Percentiles rank a stretch among this genome's conserved stretches.
Evolutionary conservation across 2,329 filamentous ascomycete genomes (phyloP).

Genomic region (Hymenoscyphus linearis): DNA sequence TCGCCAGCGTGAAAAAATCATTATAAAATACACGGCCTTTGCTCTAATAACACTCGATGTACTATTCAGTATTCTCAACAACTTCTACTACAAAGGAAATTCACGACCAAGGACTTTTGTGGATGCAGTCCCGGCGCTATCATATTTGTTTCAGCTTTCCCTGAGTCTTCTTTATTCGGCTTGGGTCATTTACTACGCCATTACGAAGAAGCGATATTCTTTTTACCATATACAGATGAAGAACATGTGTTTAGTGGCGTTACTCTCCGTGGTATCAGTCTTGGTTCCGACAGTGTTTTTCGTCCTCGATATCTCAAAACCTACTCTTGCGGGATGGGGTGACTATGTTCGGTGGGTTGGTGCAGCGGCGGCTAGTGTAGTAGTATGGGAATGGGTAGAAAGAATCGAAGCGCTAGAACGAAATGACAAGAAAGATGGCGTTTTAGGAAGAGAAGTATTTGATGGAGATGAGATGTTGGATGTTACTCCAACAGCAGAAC

Average conservation of each 20-base stretch:
- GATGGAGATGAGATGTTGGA: constrained; percentile 72
- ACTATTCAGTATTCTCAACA: constrained; percentile 86
- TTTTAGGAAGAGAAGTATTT: constrained; percentile 65
- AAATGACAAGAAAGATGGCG: constrained; percentile 68
- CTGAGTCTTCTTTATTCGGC: constrained; percentile 67
- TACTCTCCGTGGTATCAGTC: constrained; percentile 59
- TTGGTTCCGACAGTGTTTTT: constrained; percentile 72
- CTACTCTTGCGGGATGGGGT: constrained; percentile 67
- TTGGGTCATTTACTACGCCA: constrained; percentile 69
- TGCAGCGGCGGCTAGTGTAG: constrained; percentile 68
- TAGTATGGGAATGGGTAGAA: constrained; percentile 78
- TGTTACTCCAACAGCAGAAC: constrained; percentile 52
- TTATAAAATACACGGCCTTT: constrained; percentile 98
- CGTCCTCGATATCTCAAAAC: constrained; percentile 65
- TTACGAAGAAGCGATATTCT: constrained; percentile 65
- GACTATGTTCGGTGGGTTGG: constrained; percentile 75
- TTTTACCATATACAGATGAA: constrained; percentile 69
- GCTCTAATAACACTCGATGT: constrained; percentile 87
- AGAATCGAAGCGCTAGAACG: constrained; percentile 68
- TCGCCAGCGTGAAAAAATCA: constrained; percentile 92
- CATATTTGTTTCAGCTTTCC: constrained; percentile 66
- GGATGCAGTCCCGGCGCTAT: constrained; percentile 79
- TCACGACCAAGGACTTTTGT: constrained; percentile 70
- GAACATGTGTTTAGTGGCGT: constrained; percentile 62
- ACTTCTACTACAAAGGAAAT: constrained; percentile 60